Base-by-base conservation (phyloP, 441 rosid species). In the Omphalea diandra region DNA sequence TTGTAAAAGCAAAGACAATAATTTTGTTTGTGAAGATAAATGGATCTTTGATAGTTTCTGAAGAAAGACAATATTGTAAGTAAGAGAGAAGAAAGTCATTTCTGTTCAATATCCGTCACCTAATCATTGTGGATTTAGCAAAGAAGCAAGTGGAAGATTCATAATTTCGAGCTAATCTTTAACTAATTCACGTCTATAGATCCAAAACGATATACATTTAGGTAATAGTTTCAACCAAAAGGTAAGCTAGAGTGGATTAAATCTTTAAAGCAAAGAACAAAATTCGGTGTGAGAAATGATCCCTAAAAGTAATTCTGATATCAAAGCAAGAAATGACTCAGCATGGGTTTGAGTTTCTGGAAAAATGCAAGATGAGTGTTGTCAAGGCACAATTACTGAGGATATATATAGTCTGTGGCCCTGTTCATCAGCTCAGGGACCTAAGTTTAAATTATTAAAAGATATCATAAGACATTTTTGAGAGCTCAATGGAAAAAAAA, bases 11-110 rank as follows among this genome's bases (percentile, higher is more conserved):
- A 47, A 71, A 41, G 32, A 69, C 38, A 55, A 7, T 62, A 38
- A 67, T 76, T 79, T 76, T 81, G 70, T 67, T 72, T 74, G 50
- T 70, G 59, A 54, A 68, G 40, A 65, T 53, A 62, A 73, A 26
- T 35, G 65, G 29, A 66, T 26, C 46, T 43, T 38, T 31, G 61
- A 47, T n/a, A 58, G 43, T 63, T 33, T 31, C 29, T 20, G 22
- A 61, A 55, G 63, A 73, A 70, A 73, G 38, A 68, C 64, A 54
- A 38, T 68, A 24, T 22, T 63, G 72, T 50, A 24, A 54, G 32
- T 50, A 40, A 69, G 55, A 65, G 53, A 63, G 52, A 69, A 73
- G 46, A 14, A 22, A 18, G 55, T 32, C 10, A 56, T 14, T 55
- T 2, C 38, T 50, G 53, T 52, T 36, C 22, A 27, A 60, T 40